These are phyloP conservation scores for Setomelanomma holmii DNA, from an alignment of 2,329 filamentous ascomycete species.

Conservation along the genomic window DNA sequence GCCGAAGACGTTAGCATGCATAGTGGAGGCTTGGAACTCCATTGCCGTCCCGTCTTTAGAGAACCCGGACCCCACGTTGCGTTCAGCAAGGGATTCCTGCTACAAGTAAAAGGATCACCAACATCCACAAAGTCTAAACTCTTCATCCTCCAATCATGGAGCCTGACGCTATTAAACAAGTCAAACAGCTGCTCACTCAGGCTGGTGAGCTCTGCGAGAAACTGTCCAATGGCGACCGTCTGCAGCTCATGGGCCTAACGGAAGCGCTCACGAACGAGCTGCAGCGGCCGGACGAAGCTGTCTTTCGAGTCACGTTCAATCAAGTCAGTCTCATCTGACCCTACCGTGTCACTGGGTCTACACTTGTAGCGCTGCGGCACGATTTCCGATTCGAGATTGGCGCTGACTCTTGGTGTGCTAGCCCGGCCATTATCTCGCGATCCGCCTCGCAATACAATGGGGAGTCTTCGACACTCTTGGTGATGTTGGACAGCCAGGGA, in stretches of 20 bases:
- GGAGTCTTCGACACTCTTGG: conserved; percentile 11
- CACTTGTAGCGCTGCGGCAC: background rate
- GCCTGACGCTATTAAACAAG: conserved; percentile 7
- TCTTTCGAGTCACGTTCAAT: conserved; percentile 10
- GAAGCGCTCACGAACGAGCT: conserved; percentile 9
- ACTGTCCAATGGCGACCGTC: conserved; percentile 12
- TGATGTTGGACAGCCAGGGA: conserved; percentile 2
- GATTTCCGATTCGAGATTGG: background rate
- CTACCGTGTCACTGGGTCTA: background rate
- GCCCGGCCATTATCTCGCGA: conserved; percentile 15
- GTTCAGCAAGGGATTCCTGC: background rate
- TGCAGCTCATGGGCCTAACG: conserved; percentile 11
- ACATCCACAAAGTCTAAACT: background rate
- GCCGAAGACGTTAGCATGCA: conserved; percentile 6
- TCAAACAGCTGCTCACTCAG: conserved; percentile 4
- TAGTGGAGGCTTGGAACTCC: background rate
- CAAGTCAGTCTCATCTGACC: conserved; percentile 7
- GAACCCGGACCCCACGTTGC: conserved; percentile 1
- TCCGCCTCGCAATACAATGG: conserved; percentile 17
- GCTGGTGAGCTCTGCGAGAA: conserved; percentile 6
- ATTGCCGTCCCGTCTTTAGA: background rate
- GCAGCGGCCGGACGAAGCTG: conserved; percentile 5
- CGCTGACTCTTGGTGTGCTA: conserved; percentile 2
- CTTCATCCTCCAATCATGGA: background rate
- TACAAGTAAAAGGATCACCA: too few relatives aligned